A percentile compares a stretch with the other conserved stretches of the same genome.
These are phyloP conservation scores for Clavariopsis aquatica DNA, from an alignment of 495 filamentous ascomycete species.

Conservation along the genomic window DNA sequence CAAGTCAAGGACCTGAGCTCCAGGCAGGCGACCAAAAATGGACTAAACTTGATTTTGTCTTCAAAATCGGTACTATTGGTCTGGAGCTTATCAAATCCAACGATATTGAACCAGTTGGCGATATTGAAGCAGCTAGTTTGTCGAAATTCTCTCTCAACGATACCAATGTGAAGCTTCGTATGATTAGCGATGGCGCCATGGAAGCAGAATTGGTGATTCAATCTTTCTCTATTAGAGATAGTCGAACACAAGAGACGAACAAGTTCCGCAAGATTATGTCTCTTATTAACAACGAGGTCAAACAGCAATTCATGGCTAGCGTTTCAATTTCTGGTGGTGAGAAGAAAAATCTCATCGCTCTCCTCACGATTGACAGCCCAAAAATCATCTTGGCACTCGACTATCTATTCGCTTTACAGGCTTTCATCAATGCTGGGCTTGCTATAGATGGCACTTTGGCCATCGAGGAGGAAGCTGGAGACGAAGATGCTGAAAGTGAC, in stretches of 20 bases:
- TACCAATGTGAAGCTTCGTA: conserved; percentile 86
- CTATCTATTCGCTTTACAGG: conserved; percentile 86
- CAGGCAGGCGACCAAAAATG: conserved; percentile 66
- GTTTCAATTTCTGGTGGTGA: conserved; percentile 86
- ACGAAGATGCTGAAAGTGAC: conserved; percentile 58
- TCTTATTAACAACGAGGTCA: conserved; percentile 85
- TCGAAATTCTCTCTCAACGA: conserved; percentile 93
- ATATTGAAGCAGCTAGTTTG: conserved; percentile 77
- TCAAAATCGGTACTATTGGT: conserved; percentile 83
- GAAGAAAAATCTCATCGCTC: conserved; percentile 80
- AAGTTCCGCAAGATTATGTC: conserved; percentile 99
- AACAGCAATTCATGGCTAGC: conserved; percentile 96
- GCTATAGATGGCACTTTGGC: conserved; percentile 60
- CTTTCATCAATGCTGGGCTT: conserved; percentile 72
- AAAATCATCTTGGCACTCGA: conserved; percentile 92
- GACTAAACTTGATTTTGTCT: conserved; percentile 92
- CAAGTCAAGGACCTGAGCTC: conserved; percentile 64
- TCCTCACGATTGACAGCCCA: conserved; percentile 94
- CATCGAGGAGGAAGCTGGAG: conserved; percentile 58
- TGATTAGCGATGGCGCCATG: conserved; percentile 87
- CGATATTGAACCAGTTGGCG: conserved; percentile 71
- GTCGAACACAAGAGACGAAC: conserved; percentile 78
- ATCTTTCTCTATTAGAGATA: conserved; percentile 93
- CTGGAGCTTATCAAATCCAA: conserved; percentile 82
- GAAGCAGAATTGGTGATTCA: conserved; percentile 93